Base-by-base conservation (phyloP, 2,329 filamentous ascomycete species). In the Chrysosporium keratinophilum region DNA sequence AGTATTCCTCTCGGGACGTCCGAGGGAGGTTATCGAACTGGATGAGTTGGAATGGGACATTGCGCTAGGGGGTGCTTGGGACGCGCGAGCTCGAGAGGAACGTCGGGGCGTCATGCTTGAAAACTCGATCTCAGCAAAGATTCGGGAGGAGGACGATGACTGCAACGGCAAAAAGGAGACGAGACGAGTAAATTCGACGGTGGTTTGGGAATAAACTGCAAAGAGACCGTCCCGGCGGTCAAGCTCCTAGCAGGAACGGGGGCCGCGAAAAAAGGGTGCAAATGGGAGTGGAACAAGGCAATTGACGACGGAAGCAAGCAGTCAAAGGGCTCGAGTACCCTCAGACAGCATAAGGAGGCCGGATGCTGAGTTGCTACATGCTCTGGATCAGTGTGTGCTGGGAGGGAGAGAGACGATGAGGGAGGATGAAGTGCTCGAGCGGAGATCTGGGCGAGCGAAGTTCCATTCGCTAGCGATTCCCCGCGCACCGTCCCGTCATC, bases 51-150 rank as follows among this genome's bases (percentile, higher is more conserved):
- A 88, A 63, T 88, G 84, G 63, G 88, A 83, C 63, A 84, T 82
- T 72, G 82, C 80, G 65, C 83, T 79, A 64, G 78, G 76, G 58
- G 76, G 74, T 64, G 80, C 79, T 63, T 82, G 82, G 68, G 79
- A 81, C 73, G 53, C 54, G 55, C 88, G 87, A 76, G 88, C 88
- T 79, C 91, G 84, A 71, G 90, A 93, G 66, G 90, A 95, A 69
- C 91, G 87, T 74, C 91, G 85, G 69, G 87, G 87, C 67, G 85
- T 78, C 78, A 81, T 80, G 65, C 66, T 63, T 61, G 57, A 54
- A 54, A 54, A 57, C 15, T 34, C 35, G 51, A 35, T 20, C 23
- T 14, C 17, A 28, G 12, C 15, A 49, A 11, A n/a, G 14, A 37
- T 34, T 15, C 23, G 28, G 31, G 23, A 23, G 37, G 5, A 35